Conservation (phyloP, 1,284 basidiomycete genomes). For the Agaricales sp. region DNA sequence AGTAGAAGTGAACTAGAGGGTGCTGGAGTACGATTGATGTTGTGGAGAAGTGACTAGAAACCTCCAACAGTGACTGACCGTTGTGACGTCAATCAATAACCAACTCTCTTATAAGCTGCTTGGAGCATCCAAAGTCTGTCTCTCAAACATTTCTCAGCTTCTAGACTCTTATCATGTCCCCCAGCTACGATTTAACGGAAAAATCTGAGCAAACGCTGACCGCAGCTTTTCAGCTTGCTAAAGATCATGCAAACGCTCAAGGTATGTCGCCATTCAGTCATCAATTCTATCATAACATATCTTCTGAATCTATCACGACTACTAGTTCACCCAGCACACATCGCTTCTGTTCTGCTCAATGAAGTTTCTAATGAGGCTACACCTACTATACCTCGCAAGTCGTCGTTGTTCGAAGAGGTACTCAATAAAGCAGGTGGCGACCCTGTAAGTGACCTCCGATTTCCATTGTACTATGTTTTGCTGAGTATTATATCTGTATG, state of each 20-base stretch:
- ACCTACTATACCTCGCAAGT: too few species aligned
- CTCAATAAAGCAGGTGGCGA: conserved; percentile 74
- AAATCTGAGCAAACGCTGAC: conserved; percentile 59
- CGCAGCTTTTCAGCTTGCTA: conserved; percentile 70
- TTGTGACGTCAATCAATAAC: too few species aligned
- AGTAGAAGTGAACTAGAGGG: background rate
- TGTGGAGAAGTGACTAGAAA: too few species aligned
- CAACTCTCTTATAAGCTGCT: too few species aligned
- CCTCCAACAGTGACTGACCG: too few species aligned
- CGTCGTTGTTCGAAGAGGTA: conserved; percentile 65
- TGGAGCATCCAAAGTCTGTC: background rate
- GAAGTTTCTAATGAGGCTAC: conserved; percentile 32
- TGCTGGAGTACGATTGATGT: too few species aligned
- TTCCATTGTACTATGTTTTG: too few species aligned
- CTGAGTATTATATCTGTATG: conserved; percentile 4
- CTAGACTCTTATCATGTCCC: conserved; percentile 30
- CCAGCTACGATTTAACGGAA: conserved; percentile 72
- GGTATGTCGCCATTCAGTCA: conserved; percentile 29
- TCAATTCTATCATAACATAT: background rate
- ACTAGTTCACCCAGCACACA: conserved; percentile 64
- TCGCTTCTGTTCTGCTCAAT: conserved; percentile 69
- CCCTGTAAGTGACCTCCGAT: conserved; percentile 36
- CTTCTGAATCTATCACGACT: conserved; percentile 7
- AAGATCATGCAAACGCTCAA: conserved; percentile 75
- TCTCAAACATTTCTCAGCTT: background rate